These are phyloP conservation scores for Plantago elongata DNA, from an alignment of 257 asterid genomes.

Conservation along the genomic window DNA sequence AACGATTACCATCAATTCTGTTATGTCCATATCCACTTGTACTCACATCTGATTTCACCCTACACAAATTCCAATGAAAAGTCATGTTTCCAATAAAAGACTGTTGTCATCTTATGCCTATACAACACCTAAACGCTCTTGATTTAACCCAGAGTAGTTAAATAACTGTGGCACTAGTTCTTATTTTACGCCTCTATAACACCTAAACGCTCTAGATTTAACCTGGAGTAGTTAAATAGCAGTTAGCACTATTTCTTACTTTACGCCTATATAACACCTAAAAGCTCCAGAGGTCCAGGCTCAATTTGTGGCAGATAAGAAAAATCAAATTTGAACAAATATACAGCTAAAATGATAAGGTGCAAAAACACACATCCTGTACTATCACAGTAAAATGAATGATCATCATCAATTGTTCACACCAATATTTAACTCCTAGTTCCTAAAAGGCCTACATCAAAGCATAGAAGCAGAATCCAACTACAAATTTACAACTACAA, in stretches of 20 bases:
- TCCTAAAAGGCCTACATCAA: too few species aligned
- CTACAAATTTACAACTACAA: too few species aligned
- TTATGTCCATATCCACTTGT: slow-evolving; percentile 24
- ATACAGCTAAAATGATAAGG: background rate
- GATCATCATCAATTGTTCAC: too few species aligned
- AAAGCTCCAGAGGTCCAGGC: too few species aligned
- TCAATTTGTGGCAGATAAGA: too few species aligned
- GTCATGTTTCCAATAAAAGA: slow-evolving; percentile 10
- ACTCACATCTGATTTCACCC: slow-evolving; percentile 34
- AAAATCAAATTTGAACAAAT: background rate
- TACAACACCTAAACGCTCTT: too few species aligned
- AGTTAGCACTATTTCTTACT: slow-evolving; percentile 10
- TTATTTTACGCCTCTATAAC: background rate
- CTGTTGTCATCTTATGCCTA: background rate
- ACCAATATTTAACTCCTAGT: too few species aligned
- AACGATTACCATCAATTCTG: slow-evolving; percentile 29
- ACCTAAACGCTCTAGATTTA: background rate
- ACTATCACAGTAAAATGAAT: too few species aligned
- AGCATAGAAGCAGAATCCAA: too few species aligned
- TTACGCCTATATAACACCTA: background rate
- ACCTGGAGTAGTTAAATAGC: background rate
- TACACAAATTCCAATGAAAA: slow-evolving; percentile 22
- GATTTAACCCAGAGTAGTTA: background rate
- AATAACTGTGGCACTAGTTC: slow-evolving; percentile 1
- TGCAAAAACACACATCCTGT: too few species aligned